Percentiles rank a stretch among this genome's conserved stretches.
These are phyloP conservation scores for Xerocomellus chrysenteron DNA, from an alignment of 768 basidiomycete species.

Conservation along the genomic window DNA sequence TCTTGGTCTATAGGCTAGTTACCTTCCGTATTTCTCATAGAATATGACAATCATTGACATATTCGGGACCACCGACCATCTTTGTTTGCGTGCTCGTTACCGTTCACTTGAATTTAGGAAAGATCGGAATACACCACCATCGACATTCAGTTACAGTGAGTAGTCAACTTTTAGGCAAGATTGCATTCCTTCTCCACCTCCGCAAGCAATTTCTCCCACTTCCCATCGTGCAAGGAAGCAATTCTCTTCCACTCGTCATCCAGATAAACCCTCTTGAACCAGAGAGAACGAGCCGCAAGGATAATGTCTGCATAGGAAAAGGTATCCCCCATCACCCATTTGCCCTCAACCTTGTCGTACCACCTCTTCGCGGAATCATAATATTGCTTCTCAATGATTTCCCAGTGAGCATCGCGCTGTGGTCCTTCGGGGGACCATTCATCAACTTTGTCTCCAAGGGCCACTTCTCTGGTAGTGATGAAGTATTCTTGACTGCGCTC, in stretches of 20 bases:
- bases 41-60: neutral
- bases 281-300: constrained; percentile 13
- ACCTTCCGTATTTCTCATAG: neutral
- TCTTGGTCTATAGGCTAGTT: neutral
- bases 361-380: constrained; percentile 11
- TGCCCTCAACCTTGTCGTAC: constrained; percentile 25
- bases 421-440: constrained; percentile 39
- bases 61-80: neutral
- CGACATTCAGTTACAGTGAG: neutral
- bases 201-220: constrained; percentile 24
- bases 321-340: constrained; percentile 31
- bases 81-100: neutral
- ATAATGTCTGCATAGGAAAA: constrained; percentile 35
- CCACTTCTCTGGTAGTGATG: constrained; percentile 32
- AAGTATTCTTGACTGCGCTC: constrained; percentile 40
- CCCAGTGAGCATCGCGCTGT: constrained; percentile 30
- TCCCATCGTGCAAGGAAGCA: constrained; percentile 24
- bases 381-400: constrained; percentile 12
- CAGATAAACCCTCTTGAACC: constrained; percentile 19
- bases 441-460: constrained; percentile 38
- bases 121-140: too few species aligned
- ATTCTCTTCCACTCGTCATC: constrained; percentile 30
- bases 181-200: constrained; percentile 30
- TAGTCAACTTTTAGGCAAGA: neutral
- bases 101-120: neutral